Percentiles rank a stretch among this genome's conserved stretches.
These are phyloP conservation scores for Aeschynomene evenia DNA, from an alignment of 306 rosid species.

Conservation along the genomic window DNA sequence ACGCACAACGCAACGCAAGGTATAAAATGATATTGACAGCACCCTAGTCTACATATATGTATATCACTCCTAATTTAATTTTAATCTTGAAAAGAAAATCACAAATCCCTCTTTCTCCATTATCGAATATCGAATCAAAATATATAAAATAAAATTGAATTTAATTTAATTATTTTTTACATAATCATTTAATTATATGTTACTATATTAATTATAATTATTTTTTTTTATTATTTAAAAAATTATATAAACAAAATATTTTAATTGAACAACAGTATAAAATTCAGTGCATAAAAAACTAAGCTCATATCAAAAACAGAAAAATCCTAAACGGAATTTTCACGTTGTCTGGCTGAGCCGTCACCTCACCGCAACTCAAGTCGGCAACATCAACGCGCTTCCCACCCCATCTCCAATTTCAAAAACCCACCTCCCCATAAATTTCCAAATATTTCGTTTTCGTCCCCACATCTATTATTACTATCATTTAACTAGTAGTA, in stretches of 20 bases:
- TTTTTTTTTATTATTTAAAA: no score
- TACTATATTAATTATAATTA: no score
- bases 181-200: no score
- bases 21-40: constrained; percentile 8
- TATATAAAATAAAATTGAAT: background rate
- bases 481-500: no score
- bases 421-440: background rate
- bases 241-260: no score
- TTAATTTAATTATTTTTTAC: no score
- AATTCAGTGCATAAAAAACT: no score
- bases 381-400: constrained; percentile 21
- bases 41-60: background rate
- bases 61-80: background rate
- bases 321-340: constrained; percentile 29
- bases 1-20: constrained; percentile 31
- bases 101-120: background rate
- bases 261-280: no score
- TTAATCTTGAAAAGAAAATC: background rate
- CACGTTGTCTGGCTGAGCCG: constrained; percentile 20
- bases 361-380: constrained; percentile 29
- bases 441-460: background rate
- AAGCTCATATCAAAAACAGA: background rate
- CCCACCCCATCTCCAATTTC: background rate
- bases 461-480: background rate
- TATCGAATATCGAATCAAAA: background rate